These are phyloP conservation scores for Pichia insulana DNA, from an alignment of 805 yeast species.

Conservation along the genomic window DNA sequence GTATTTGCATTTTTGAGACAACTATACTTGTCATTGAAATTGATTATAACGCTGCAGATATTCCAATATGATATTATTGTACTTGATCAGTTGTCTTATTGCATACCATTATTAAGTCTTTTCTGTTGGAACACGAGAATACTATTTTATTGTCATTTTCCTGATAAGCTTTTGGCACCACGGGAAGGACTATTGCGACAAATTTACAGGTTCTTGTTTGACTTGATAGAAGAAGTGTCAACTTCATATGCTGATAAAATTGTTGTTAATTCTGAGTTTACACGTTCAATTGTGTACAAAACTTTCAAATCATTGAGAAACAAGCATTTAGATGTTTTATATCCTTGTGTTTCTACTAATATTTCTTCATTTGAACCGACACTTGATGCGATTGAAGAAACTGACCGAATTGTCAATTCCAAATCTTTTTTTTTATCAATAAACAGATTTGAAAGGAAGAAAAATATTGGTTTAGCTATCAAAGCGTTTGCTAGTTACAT, in stretches of 20 bases:
- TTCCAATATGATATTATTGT: constrained; percentile 58
- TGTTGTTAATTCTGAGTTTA: constrained; percentile 84
- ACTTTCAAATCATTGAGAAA: constrained; percentile 43
- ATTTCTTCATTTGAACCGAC: constrained; percentile 7
- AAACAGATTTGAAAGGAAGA: constrained; percentile 84
- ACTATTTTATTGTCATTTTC: constrained; percentile 92
- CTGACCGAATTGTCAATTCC: constrained; percentile 28
- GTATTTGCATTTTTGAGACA: constrained; percentile 81
- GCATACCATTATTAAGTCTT: constrained; percentile 61
- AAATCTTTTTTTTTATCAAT: constrained; percentile 54
- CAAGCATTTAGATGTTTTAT: constrained; percentile 48
- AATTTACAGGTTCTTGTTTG: constrained; percentile 76
- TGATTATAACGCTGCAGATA: constrained; percentile 42
- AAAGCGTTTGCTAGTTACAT: constrained; percentile 47
- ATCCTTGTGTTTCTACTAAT: constrained; percentile 64
- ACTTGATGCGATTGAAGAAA: constrained; percentile 25
- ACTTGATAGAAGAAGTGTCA: constrained; percentile 71
- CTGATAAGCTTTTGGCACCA: constrained; percentile 72
- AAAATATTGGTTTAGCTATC: constrained; percentile 73
- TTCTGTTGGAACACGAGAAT: constrained; percentile 40
- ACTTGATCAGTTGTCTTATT: constrained; percentile 81
- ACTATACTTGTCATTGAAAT: constrained; percentile 43
- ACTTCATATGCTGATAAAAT: constrained; percentile 68
- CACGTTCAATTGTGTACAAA: constrained; percentile 55
- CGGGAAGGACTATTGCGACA: constrained; percentile 47